phyloP scores from a whole-genome alignment of 2,329 filamentous ascomycete species.

The Diaporthe eres region DNA sequence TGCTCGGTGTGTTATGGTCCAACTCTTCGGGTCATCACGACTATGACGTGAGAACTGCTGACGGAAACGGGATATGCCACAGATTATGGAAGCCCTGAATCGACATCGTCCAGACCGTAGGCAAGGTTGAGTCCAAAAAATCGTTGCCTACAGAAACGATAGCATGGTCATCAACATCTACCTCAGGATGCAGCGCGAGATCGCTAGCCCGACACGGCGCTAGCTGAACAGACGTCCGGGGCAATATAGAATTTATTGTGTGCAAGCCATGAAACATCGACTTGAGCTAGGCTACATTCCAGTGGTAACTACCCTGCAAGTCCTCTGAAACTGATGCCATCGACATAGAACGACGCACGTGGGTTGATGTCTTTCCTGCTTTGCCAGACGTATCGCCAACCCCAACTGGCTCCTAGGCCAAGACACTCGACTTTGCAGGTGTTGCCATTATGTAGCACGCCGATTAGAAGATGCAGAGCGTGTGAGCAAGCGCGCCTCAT shows the following conservation, averaged over 20 bases:
- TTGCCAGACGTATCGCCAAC: constrained; percentile 33
- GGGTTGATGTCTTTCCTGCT: constrained; percentile 23
- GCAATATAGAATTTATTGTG: background rate
- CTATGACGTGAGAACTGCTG: background rate
- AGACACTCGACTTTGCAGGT: constrained; percentile 5
- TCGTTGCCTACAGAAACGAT: no score
- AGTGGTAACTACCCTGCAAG: constrained; percentile 31
- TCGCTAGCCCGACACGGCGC: no score
- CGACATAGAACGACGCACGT: constrained; percentile 24
- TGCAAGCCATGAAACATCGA: background rate
- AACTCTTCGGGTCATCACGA: background rate
- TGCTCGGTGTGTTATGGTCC: background rate
- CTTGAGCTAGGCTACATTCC: constrained; percentile 20
- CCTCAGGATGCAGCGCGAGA: no score
- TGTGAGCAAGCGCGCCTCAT: constrained; percentile 13
- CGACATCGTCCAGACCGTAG: no score
- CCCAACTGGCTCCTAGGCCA: constrained; percentile 38
- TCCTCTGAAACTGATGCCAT: constrained; percentile 29
- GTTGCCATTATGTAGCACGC: background rate
- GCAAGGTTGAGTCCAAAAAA: no score
- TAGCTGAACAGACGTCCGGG: no score
- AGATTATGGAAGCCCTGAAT: no score
- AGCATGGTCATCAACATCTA: no score
- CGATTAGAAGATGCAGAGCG: background rate
- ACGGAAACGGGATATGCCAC: background rate